Evolutionary conservation across 768 basidiomycete species (phyloP).

Genomic region (Boletus patriciae): DNA sequence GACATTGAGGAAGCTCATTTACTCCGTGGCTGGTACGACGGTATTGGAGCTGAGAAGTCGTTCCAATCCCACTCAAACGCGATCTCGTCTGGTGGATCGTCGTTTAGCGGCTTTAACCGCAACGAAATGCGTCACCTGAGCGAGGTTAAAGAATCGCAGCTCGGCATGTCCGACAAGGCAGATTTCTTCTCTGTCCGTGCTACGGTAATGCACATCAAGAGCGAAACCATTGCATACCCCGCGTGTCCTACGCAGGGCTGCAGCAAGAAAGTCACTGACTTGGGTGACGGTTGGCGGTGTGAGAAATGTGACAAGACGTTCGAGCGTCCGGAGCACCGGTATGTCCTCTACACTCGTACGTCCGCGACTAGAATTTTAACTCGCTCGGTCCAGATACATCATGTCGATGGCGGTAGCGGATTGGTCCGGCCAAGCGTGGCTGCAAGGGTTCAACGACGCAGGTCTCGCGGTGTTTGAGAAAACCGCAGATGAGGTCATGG

Average conservation of each 20-base stretch:
- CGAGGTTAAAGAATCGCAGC: constrained; percentile 74
- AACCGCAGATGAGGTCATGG: constrained; percentile 73
- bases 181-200: constrained; percentile 82
- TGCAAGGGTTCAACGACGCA: constrained; percentile 94
- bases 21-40: constrained; percentile 92
- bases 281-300: constrained; percentile 78
- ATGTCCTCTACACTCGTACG: constrained; percentile 22
- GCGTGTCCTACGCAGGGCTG: constrained; percentile 81
- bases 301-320: constrained; percentile 86
- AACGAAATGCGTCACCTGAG: constrained; percentile 69
- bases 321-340: constrained; percentile 79
- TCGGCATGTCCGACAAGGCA: constrained; percentile 73
- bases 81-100: constrained; percentile 38
- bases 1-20: constrained; percentile 87
- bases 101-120: constrained; percentile 57
- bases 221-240: constrained; percentile 81
- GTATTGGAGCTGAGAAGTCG: constrained; percentile 53
- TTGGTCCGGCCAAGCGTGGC: constrained; percentile 85
- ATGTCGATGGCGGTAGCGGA: constrained; percentile 88
- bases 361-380: constrained; percentile 5
- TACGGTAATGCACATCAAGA: constrained; percentile 85
- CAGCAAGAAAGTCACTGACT: constrained; percentile 84
- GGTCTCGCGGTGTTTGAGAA: constrained; percentile 75
- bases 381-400: constrained; percentile 55
- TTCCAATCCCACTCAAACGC: constrained; percentile 73